phyloP scores from a whole-genome alignment of 2,329 filamentous ascomycete genomes.

The Ascochyta pisi region DNA sequence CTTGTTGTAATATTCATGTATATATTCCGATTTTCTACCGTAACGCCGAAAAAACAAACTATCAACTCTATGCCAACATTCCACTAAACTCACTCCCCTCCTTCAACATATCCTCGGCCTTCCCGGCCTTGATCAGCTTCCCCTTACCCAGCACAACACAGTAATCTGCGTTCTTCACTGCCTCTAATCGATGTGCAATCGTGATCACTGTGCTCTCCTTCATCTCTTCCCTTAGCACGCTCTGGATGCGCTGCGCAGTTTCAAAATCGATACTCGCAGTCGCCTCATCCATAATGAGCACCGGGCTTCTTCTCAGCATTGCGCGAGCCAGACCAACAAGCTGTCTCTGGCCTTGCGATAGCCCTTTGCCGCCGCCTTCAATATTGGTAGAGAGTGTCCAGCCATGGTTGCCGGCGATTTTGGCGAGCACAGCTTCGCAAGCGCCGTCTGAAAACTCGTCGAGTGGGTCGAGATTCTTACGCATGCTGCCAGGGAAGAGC shows the following conservation, averaged over 20 bases:
- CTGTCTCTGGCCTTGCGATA: conserved; percentile 71
- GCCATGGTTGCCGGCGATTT: conserved; percentile 61
- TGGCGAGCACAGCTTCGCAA: conserved; percentile 60
- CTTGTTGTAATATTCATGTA: too few species aligned
- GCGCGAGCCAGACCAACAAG: conserved; percentile 70
- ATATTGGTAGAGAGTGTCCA: conserved; percentile 65
- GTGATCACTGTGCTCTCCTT: conserved; percentile 67
- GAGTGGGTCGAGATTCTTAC: conserved; percentile 68
- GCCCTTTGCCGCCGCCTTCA: conserved; percentile 66
- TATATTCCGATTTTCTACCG: neutral
- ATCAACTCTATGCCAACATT: conserved; percentile 37
- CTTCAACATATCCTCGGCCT: conserved; percentile 43
- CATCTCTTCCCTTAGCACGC: conserved; percentile 63
- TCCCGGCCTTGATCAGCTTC: conserved; percentile 50
- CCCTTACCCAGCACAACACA: conserved; percentile 63
- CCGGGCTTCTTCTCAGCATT: conserved; percentile 64
- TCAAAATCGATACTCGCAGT: conserved; percentile 70
- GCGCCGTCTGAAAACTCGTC: conserved; percentile 63
- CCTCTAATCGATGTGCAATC: conserved; percentile 70
- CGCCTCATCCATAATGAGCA: conserved; percentile 71
- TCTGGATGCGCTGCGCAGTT: conserved; percentile 64
- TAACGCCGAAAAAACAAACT: neutral
- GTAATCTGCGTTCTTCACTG: conserved; percentile 65
- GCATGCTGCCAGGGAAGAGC: conserved; percentile 67
- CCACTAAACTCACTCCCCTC: conserved; percentile 43